Conservation (phyloP, 2,329 filamentous ascomycete genomes). For the Fusarium metavorans region DNA sequence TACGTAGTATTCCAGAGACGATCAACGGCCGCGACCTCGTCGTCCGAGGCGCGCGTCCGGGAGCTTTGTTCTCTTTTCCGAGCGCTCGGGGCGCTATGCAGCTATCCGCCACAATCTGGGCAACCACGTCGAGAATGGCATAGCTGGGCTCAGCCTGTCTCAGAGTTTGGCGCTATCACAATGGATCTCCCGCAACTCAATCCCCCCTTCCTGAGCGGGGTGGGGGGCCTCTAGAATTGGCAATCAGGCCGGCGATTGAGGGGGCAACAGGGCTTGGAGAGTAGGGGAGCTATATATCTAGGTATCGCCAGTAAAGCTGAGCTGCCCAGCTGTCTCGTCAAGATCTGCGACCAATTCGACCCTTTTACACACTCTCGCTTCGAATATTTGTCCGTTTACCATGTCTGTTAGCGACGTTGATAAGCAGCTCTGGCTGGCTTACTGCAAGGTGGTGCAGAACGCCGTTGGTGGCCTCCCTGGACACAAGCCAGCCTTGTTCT, state of each 20-base stretch:
- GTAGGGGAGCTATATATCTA: neutral
- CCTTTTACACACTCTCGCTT: neutral
- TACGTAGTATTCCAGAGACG: neutral
- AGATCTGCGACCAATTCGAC: neutral
- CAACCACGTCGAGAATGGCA: neutral
- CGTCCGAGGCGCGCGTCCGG: neutral
- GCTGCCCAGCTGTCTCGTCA: neutral
- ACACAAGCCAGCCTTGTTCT: slow-evolving; percentile 36
- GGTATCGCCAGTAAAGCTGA: neutral
- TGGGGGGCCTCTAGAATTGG: neutral
- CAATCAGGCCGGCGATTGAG: neutral
- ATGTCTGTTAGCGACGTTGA: slow-evolving; percentile 26
- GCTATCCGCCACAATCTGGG: neutral
- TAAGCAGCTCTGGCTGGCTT: slow-evolving; percentile 33
- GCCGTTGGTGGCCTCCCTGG: slow-evolving; percentile 33
- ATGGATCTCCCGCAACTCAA: slow-evolving; percentile 1
- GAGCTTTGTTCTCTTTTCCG: neutral
- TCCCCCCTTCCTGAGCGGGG: neutral
- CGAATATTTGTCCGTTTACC: neutral
- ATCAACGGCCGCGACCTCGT: neutral
- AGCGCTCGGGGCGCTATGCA: neutral
- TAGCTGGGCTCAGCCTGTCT: neutral
- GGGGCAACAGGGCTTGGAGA: neutral
- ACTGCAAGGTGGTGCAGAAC: slow-evolving; percentile 35
- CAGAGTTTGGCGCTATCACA: neutral